Percentiles rank a stretch among this genome's conserved stretches.
phyloP scores from a whole-genome alignment of 2,329 filamentous ascomycete species.

The Diplodia seriata region DNA sequence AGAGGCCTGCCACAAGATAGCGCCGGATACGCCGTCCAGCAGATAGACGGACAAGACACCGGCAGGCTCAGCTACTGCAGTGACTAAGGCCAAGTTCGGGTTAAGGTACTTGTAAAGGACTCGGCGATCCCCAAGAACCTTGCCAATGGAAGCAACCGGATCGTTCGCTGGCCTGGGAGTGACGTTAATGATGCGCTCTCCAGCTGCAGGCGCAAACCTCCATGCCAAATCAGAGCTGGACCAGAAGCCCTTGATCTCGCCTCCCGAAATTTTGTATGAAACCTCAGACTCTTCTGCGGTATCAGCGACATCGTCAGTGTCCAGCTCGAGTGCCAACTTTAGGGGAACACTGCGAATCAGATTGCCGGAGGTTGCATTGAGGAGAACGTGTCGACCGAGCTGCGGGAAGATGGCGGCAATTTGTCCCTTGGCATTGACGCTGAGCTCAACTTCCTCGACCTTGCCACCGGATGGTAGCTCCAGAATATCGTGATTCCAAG shows the following conservation, averaged over 20 bases:
- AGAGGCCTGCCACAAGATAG: conserved; percentile 73
- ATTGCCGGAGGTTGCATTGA: conserved; percentile 26
- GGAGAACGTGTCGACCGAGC: conserved; percentile 22
- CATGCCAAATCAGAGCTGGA: conserved; percentile 58
- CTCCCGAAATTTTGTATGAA: conserved; percentile 44
- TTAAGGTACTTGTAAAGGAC: conserved; percentile 98
- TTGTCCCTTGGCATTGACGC: conserved; percentile 18
- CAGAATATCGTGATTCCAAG: conserved; percentile 75
- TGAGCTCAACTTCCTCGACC: conserved; percentile 62
- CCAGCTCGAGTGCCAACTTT: conserved; percentile 12
- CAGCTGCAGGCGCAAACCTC: conserved; percentile 72
- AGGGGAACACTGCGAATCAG: conserved; percentile 16
- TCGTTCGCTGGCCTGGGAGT: conserved; percentile 76
- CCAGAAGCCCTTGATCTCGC: conserved; percentile 44
- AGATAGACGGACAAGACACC: conserved; percentile 75
- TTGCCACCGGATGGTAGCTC: conserved; percentile 61
- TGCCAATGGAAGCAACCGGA: conserved; percentile 91
- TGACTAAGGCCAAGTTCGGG: conserved; percentile 80
- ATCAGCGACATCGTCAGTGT: background rate
- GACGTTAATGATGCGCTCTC: conserved; percentile 72
- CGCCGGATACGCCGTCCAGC: conserved; percentile 84
- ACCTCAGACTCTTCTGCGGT: conserved; percentile 32
- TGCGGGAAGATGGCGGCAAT: conserved; percentile 28
- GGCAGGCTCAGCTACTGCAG: conserved; percentile 66
- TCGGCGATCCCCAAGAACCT: conserved; percentile 87